A percentile compares a stretch with the other conserved stretches of the same genome.
These are phyloP conservation scores for Colletotrichum cuscutae DNA, from an alignment of 2,329 filamentous ascomycete genomes.

Conservation along the genomic window DNA sequence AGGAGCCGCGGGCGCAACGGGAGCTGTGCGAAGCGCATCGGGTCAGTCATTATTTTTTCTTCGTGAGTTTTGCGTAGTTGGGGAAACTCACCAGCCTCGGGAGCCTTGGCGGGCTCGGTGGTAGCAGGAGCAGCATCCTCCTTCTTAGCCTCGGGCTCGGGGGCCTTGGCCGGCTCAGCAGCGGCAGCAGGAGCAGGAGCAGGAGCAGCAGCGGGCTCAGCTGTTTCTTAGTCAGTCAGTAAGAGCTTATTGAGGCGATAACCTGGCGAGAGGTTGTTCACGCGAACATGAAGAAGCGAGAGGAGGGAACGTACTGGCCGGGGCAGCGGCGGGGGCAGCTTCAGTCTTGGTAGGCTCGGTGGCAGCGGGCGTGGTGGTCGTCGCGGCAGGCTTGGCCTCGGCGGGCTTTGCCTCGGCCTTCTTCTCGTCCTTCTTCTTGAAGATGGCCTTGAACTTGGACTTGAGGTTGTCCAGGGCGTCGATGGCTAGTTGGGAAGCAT, in stretches of 20 bases:
- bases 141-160: slow-evolving; percentile 25
- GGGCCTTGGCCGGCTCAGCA: slow-evolving; percentile 34
- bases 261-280: not conserved
- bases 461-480: slow-evolving; percentile 65
- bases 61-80: not conserved
- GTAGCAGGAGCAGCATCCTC: slow-evolving; percentile 28
- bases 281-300: not conserved
- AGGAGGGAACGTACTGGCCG: slow-evolving; percentile 19
- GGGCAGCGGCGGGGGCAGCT: slow-evolving; percentile 32
- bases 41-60: slow-evolving; percentile 2
- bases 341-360: slow-evolving; percentile 42
- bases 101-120: slow-evolving; percentile 35
- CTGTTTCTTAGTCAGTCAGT: slow-evolving; percentile 14
- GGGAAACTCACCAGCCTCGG: slow-evolving; percentile 22
- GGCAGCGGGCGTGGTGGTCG: slow-evolving; percentile 40
- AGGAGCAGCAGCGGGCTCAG: slow-evolving; percentile 33
- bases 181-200: slow-evolving; percentile 32
- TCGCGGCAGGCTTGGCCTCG: slow-evolving; percentile 38
- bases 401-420: slow-evolving; percentile 43
- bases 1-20: slow-evolving; percentile 22
- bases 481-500: slow-evolving; percentile 49
- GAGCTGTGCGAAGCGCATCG: slow-evolving; percentile 1
- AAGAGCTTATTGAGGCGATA: not conserved
- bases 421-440: slow-evolving; percentile 59
- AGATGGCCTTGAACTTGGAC: slow-evolving; percentile 64